These are phyloP conservation scores for Dimargaris xerosporica DNA, from an alignment of 192 early-diverging fungal species.

Conservation along the genomic window DNA sequence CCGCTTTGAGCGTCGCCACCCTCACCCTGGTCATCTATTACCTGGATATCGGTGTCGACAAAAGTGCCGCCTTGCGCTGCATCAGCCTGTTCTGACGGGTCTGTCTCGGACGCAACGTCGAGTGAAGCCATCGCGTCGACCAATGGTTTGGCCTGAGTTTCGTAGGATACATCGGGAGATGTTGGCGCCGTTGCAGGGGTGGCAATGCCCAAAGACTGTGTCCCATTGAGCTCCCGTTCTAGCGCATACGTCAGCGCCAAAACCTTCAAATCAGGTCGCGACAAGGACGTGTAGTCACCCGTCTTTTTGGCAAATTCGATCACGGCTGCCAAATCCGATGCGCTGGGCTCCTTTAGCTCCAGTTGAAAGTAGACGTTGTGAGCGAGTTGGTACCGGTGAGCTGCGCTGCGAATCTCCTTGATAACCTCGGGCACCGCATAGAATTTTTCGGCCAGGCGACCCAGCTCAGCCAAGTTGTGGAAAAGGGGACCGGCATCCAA, in stretches of 20 bases:
- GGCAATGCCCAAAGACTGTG: no score
- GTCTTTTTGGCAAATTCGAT: conserved; percentile 76
- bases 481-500: conserved; percentile 6
- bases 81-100: neutral
- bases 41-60: conserved; percentile 1
- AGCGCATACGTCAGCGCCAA: conserved; percentile 80
- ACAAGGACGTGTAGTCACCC: conserved; percentile 73
- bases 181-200: no score
- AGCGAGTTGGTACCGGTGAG: conserved; percentile 36
- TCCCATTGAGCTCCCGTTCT: conserved; percentile 65
- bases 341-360: conserved; percentile 17
- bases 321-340: conserved; percentile 36
- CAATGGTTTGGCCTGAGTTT: no score
- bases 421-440: conserved; percentile 81
- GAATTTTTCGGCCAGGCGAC: conserved; percentile 49
- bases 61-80: neutral
- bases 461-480: conserved; percentile 15
- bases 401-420: conserved; percentile 62
- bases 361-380: conserved; percentile 18
- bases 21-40: conserved; percentile 3
- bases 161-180: no score
- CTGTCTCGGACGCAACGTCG: no score
- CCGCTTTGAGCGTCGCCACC: neutral
- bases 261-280: conserved; percentile 72
- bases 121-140: no score